Evolutionary conservation across 306 rosid genomes (phyloP).

Genomic region (Lablab purpureus): DNA sequence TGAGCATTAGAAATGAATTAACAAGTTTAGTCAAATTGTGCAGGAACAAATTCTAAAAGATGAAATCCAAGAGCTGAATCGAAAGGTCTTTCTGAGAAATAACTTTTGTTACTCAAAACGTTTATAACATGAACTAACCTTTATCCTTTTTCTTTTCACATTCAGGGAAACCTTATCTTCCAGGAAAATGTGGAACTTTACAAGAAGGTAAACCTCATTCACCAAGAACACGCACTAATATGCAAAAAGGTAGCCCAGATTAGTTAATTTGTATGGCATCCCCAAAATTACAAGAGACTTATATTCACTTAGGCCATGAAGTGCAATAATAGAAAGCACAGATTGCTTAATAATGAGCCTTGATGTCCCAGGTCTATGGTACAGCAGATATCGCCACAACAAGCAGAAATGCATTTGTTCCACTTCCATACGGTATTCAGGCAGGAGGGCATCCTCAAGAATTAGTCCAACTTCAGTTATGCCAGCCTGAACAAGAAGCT

Average conservation of each 20-base stretch:
- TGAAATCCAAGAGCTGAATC: constrained; percentile 58
- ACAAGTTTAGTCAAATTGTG: constrained; percentile 45
- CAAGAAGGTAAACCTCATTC: constrained; percentile 57
- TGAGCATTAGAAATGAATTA: constrained; percentile 30
- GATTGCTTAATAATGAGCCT: constrained; percentile 36
- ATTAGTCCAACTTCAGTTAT: constrained; percentile 62
- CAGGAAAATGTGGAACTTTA: constrained; percentile 62
- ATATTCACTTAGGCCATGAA: constrained; percentile 31
- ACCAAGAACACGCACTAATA: constrained; percentile 50
- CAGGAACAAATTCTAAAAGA: constrained; percentile 63
- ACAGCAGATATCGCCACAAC: constrained; percentile 39
- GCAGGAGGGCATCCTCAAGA: constrained; percentile 47
- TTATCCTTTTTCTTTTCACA: constrained; percentile 11
- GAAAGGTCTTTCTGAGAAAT: constrained; percentile 49
- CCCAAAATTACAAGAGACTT: constrained; percentile 27
- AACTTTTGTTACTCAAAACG: background rate
- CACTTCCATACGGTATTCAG: constrained; percentile 48
- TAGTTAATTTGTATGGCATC: constrained; percentile 30
- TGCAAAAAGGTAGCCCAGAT: constrained; percentile 47
- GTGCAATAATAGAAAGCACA: constrained; percentile 35
- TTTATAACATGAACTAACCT: constrained; percentile 16
- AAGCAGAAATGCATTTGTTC: constrained; percentile 49
- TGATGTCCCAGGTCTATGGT: constrained; percentile 57
- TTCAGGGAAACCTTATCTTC: constrained; percentile 54
- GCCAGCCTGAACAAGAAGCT: constrained; percentile 56